Conservation (phyloP, 805 yeast species). For the Starmerella floricola region DNA sequence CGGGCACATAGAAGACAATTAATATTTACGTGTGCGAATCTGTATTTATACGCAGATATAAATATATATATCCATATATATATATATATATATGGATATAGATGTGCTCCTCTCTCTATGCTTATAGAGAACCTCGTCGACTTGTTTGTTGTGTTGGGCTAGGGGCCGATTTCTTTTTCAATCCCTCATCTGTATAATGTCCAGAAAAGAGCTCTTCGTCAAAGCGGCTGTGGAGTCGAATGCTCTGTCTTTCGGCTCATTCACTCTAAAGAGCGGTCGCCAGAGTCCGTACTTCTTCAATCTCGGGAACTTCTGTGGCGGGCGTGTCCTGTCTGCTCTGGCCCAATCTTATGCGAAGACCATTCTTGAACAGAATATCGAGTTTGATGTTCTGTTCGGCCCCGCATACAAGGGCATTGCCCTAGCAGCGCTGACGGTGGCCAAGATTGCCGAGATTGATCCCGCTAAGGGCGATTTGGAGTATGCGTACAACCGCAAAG, state of each 20-base stretch:
- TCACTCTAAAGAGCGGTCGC: slow-evolving; percentile 86
- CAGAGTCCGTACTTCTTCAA: slow-evolving; percentile 93
- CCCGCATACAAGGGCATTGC: slow-evolving; percentile 99
- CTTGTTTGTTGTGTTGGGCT: no score
- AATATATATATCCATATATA: no score
- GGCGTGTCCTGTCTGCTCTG: slow-evolving; percentile 60
- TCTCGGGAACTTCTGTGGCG: slow-evolving; percentile 78
- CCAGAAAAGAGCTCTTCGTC: slow-evolving; percentile 39
- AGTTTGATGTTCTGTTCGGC: slow-evolving; percentile 86
- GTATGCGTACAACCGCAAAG: slow-evolving; percentile 89
- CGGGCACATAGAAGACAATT: no score
- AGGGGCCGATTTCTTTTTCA: no score
- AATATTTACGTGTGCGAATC: no score
- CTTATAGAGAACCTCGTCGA: no score
- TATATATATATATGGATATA: no score
- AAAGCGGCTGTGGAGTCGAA: slow-evolving; percentile 69
- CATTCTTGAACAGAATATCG: slow-evolving; percentile 65
- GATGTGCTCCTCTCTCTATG: no score
- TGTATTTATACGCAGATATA: no score
- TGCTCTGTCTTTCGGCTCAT: slow-evolving; percentile 78
- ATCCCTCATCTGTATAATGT: no score
- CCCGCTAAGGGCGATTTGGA: slow-evolving; percentile 52
- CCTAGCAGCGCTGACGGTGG: slow-evolving; percentile 81
- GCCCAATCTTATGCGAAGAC: slow-evolving; percentile 85
- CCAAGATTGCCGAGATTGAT: slow-evolving; percentile 82